Conservation (phyloP, 495 filamentous ascomycete genomes). For the Polyplosphaeria fusca region DNA sequence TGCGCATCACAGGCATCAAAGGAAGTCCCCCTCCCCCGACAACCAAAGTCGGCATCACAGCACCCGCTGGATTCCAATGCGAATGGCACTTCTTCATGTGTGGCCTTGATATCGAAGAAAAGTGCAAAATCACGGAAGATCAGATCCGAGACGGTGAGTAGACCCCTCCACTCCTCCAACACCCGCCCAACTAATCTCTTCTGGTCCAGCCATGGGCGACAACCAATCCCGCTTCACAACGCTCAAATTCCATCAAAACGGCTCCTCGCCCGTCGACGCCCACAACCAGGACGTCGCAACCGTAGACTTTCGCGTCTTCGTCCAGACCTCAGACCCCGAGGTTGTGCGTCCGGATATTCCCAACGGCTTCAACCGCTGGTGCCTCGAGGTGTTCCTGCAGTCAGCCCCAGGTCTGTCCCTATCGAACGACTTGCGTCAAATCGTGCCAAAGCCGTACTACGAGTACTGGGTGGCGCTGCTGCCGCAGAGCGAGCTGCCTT, state of each 20-base stretch:
- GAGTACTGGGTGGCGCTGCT: constrained; percentile 36
- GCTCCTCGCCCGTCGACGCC: constrained; percentile 34
- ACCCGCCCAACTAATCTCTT: not conserved
- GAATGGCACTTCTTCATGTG: constrained; percentile 34
- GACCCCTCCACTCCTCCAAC: not conserved
- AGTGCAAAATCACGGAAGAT: constrained; percentile 34
- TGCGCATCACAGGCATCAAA: constrained; percentile 39
- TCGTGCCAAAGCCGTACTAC: constrained; percentile 38
- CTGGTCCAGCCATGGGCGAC: constrained; percentile 13
- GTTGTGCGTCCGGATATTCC: constrained; percentile 32
- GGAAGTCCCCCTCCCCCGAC: constrained; percentile 42
- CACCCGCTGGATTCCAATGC: constrained; percentile 34
- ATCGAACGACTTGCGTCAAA: constrained; percentile 36
- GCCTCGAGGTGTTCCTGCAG: constrained; percentile 35
- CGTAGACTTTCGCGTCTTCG: constrained; percentile 44
- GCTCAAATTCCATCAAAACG: constrained; percentile 41
- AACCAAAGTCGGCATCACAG: constrained; percentile 38
- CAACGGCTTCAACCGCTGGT: constrained; percentile 37
- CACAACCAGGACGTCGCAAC: constrained; percentile 40
- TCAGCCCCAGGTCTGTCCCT: constrained; percentile 34
- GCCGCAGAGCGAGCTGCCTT: constrained; percentile 33
- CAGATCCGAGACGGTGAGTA: constrained; percentile 30
- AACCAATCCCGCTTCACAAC: constrained; percentile 29
- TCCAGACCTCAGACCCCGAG: constrained; percentile 34
- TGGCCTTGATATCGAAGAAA: constrained; percentile 38